These are phyloP conservation scores for Penicillium janthinellum DNA, from an alignment of 2,329 filamentous ascomycete species.

Conservation along the genomic window DNA sequence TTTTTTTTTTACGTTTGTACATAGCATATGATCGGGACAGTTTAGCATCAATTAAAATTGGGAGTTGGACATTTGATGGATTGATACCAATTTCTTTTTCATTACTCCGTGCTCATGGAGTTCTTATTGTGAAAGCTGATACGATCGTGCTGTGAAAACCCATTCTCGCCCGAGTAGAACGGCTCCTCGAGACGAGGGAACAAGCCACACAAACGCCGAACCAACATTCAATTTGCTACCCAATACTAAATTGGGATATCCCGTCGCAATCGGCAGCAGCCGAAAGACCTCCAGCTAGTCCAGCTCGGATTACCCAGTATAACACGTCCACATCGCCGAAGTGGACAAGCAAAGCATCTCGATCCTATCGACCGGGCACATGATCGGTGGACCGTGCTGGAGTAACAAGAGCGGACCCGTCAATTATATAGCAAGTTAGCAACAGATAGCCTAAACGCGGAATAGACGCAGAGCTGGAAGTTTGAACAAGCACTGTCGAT, in stretches of 20 bases:
- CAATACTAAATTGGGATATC: conserved; percentile 5
- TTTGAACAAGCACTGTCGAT: background rate
- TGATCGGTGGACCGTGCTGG: background rate
- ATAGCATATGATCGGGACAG: conserved; percentile 21
- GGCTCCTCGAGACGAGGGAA: background rate
- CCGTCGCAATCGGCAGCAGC: conserved; percentile 1
- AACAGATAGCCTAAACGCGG: background rate
- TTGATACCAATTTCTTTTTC: background rate
- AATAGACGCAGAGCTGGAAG: background rate
- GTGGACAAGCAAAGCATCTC: conserved; percentile 3
- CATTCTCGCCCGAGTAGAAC: conserved; percentile 8
- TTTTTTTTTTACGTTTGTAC: conserved; percentile 14
- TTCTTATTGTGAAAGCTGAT: background rate
- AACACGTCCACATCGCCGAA: background rate
- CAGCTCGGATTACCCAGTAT: conserved; percentile 27
- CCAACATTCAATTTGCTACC: conserved; percentile 7
- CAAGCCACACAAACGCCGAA: background rate
- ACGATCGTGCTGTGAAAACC: background rate
- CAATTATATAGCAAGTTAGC: background rate
- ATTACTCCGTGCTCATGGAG: background rate
- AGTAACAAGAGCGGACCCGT: background rate
- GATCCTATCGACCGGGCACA: background rate
- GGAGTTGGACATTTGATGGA: conserved; percentile 3
- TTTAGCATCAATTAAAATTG: conserved; percentile 1
- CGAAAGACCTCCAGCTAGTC: background rate